A percentile compares a stretch with the other conserved stretches of the same genome.
Conservation (phyloP, 1,284 basidiomycete species). For the Caloboletus firmus region DNA sequence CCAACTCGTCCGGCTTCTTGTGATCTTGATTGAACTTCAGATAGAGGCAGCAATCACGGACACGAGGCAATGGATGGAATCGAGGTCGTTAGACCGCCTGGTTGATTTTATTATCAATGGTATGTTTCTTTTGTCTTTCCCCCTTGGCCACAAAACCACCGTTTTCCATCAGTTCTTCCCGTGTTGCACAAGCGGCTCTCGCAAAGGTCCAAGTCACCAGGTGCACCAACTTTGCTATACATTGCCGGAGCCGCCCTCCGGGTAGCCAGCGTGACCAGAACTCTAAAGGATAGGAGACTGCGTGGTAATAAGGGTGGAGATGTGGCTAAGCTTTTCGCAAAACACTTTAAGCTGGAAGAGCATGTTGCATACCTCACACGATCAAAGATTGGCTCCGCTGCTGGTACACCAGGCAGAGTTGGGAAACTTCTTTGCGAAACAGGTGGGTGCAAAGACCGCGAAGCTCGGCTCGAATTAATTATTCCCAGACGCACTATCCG, state of each 20-base stretch:
- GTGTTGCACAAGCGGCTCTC: conserved; percentile 64
- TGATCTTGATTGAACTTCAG: conserved; percentile 50
- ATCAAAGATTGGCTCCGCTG: conserved; percentile 75
- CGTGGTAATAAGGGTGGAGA: conserved; percentile 78
- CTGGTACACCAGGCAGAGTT: conserved; percentile 79
- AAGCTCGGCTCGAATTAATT: conserved; percentile 9
- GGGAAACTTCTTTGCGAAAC: conserved; percentile 78
- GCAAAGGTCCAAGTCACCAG: conserved; percentile 70
- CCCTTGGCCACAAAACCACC: not conserved
- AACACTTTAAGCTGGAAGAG: conserved; percentile 80
- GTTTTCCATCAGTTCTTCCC: conserved; percentile 55
- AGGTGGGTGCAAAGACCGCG: conserved; percentile 45
- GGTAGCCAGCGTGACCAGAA: conserved; percentile 72
- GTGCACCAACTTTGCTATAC: conserved; percentile 77
- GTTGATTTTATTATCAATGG: conserved; percentile 72
- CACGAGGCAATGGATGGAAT: conserved; percentile 67
- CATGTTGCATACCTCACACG: conserved; percentile 73
- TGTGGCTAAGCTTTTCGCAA: conserved; percentile 83
- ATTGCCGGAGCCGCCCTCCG: conserved; percentile 76
- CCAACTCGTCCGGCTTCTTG: conserved; percentile 6
- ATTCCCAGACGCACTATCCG: conserved; percentile 60
- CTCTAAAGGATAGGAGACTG: conserved; percentile 65
- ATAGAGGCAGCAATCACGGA: conserved; percentile 71
- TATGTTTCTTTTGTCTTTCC: conserved; percentile 30
- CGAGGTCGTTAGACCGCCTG: conserved; percentile 67